A percentile compares a stretch with the other conserved stretches of the same genome.
phyloP scores from a whole-genome alignment of 768 basidiomycete genomes.

The Agrocybe praecox region DNA sequence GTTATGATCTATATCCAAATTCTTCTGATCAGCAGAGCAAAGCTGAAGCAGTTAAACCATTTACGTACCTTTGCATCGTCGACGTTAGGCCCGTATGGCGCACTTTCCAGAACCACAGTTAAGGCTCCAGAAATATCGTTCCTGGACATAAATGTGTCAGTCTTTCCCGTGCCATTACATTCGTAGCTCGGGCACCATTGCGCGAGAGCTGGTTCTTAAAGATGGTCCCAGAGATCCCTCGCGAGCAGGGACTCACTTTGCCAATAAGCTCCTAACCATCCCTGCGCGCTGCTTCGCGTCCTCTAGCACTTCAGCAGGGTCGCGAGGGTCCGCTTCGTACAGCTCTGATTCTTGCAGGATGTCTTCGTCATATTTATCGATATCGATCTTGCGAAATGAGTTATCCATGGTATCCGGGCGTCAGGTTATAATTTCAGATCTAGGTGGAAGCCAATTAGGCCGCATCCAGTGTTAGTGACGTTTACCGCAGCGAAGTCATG shows the following conservation, averaged over 20 bases:
- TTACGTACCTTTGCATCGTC: slow-evolving; percentile 87
- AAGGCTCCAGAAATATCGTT: slow-evolving; percentile 80
- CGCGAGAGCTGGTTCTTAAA: no score
- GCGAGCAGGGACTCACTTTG: slow-evolving; percentile 55
- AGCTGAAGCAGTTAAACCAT: background rate
- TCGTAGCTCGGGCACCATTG: no score
- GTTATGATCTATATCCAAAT: slow-evolving; percentile 61
- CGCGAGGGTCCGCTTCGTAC: slow-evolving; percentile 83
- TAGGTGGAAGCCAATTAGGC: no score
- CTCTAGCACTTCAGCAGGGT: slow-evolving; percentile 68
- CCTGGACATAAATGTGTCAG: slow-evolving; percentile 38
- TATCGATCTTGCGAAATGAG: slow-evolving; percentile 91
- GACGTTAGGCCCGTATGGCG: slow-evolving; percentile 87
- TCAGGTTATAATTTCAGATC: background rate
- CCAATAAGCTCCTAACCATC: slow-evolving; percentile 71
- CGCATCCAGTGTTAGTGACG: no score
- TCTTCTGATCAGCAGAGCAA: background rate
- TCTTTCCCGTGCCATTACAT: no score
- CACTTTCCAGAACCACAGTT: slow-evolving; percentile 66
- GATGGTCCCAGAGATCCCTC: no score
- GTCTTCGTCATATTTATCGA: slow-evolving; percentile 94
- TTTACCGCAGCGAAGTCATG: no score
- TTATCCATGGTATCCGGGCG: slow-evolving; percentile 34
- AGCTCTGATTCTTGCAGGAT: slow-evolving; percentile 82
- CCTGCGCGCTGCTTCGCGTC: slow-evolving; percentile 78